A percentile compares a stretch with the other conserved stretches of the same genome.
These are phyloP conservation scores for Cladosporium sp. DNA, from an alignment of 2,329 filamentous ascomycete genomes.

Conservation along the genomic window DNA sequence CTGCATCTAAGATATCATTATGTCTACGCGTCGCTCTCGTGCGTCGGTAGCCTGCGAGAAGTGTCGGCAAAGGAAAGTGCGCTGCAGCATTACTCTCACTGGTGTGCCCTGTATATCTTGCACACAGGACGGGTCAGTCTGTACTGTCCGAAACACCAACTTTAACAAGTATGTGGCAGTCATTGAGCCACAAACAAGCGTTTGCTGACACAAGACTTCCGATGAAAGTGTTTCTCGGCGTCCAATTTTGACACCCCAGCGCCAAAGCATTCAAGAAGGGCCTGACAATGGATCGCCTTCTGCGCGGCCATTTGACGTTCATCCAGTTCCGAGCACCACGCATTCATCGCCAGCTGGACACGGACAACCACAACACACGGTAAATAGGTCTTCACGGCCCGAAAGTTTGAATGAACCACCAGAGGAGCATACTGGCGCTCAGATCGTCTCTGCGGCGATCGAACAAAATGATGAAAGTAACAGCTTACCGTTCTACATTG, in stretches of 20 bases:
- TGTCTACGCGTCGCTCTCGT: slow-evolving; percentile 14
- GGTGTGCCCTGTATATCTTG: slow-evolving; percentile 13
- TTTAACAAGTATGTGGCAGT: background rate
- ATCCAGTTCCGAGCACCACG: background rate
- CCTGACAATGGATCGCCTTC: background rate
- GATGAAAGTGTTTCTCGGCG: background rate
- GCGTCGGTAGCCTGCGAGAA: slow-evolving; percentile 6
- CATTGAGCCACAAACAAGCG: background rate
- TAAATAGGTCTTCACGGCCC: background rate
- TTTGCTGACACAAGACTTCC: background rate
- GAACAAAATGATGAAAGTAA: background rate
- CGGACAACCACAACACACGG: background rate
- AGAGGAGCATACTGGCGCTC: slow-evolving; percentile 15
- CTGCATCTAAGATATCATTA: background rate
- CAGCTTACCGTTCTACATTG: slow-evolving; percentile 11
- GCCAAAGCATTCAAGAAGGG: background rate
- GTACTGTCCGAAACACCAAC: background rate
- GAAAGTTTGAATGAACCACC: background rate
- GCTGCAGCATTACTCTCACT: slow-evolving; percentile 12
- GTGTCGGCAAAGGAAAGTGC: slow-evolving; percentile 12
- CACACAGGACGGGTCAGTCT: slow-evolving; percentile 9
- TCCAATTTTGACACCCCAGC: background rate
- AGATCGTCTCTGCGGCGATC: slow-evolving; percentile 7
- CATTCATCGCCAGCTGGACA: slow-evolving; percentile 1
- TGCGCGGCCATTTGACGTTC: background rate